phyloP scores from a whole-genome alignment of 83 land plant genomes.

The Isoetes engelmannii region DNA sequence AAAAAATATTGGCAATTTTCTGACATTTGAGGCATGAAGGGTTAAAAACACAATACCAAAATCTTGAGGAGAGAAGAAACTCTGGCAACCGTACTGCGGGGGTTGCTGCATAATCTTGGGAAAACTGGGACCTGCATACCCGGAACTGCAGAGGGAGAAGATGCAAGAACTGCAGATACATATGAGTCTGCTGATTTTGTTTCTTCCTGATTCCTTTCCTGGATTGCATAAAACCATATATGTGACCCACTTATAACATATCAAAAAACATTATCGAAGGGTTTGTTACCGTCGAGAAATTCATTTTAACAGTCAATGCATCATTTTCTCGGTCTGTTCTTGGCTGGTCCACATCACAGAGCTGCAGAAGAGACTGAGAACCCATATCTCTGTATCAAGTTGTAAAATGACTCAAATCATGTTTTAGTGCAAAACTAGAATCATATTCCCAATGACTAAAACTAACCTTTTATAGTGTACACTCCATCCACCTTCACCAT shows the following conservation, averaged over 20 bases:
- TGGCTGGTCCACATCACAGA: neutral
- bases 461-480: conserved; percentile 64
- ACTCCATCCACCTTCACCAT: conserved; percentile 95
- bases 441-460: neutral
- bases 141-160: conserved; percentile 48
- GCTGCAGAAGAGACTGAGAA: conserved; percentile 2
- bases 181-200: conserved; percentile 48
- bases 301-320: conserved; percentile 68
- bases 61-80: conserved; percentile 65
- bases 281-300: conserved; percentile 42
- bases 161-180: conserved; percentile 51
- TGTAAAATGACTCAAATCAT: neutral
- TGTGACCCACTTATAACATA: neutral
- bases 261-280: neutral
- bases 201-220: conserved; percentile 37
- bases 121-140: conserved; percentile 39
- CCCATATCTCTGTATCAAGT: conserved; percentile 32
- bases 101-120: conserved; percentile 50
- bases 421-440: neutral
- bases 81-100: conserved; percentile 54
- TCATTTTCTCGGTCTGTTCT: conserved; percentile 58
- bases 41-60: conserved; percentile 44
- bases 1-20: too few species aligned
- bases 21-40: too few species aligned
- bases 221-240: conserved; percentile 4